Percentiles rank a stretch among this genome's conserved stretches.
These are phyloP conservation scores for Cercophora sp. DNA, from an alignment of 495 filamentous ascomycete species.

Conservation along the genomic window DNA sequence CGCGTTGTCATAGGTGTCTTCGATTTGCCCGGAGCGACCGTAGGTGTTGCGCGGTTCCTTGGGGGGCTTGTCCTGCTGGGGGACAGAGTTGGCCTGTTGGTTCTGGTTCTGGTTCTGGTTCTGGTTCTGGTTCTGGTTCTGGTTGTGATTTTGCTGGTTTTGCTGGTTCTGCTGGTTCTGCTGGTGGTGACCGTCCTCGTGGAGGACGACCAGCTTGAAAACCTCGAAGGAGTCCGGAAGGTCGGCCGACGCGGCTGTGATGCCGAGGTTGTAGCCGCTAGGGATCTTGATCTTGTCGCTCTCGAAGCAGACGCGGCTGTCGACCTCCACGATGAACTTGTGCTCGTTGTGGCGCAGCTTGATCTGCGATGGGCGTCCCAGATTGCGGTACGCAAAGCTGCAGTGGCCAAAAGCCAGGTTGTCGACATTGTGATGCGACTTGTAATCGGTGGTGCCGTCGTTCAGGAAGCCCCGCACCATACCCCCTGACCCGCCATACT, in stretches of 20 bases:
- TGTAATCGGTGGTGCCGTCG: conserved; percentile 81
- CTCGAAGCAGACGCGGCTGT: conserved; percentile 79
- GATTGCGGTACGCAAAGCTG: conserved; percentile 84
- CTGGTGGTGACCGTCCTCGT: conserved; percentile 36
- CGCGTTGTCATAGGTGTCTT: conserved; percentile 40
- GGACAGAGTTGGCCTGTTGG: too few relatives aligned
- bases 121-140: neutral
- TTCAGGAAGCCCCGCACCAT: conserved; percentile 90
- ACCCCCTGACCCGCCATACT: conserved; percentile 76
- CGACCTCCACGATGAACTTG: conserved; percentile 73
- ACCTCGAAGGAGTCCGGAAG: conserved; percentile 92
- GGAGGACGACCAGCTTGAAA: conserved; percentile 75
- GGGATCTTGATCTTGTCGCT: conserved; percentile 75
- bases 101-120: conserved; percentile 2
- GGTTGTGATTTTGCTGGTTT: conserved; percentile 1
- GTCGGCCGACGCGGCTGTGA: conserved; percentile 84
- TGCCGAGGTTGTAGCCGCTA: conserved; percentile 75
- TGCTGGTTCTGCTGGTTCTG: conserved; percentile 18
- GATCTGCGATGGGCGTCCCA: conserved; percentile 75
- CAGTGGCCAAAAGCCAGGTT: conserved; percentile 91
- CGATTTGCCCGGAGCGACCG: conserved; percentile 23
- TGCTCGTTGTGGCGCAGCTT: conserved; percentile 63
- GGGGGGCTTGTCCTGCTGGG: conserved; percentile 1
- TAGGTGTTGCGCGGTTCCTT: conserved; percentile 13
- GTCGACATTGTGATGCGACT: conserved; percentile 72